Percentiles rank a stretch among this genome's conserved stretches.
Evolutionary conservation across 352 stramenopile genomes (phyloP).

Genomic region (Phytopythium aichiense): DNA sequence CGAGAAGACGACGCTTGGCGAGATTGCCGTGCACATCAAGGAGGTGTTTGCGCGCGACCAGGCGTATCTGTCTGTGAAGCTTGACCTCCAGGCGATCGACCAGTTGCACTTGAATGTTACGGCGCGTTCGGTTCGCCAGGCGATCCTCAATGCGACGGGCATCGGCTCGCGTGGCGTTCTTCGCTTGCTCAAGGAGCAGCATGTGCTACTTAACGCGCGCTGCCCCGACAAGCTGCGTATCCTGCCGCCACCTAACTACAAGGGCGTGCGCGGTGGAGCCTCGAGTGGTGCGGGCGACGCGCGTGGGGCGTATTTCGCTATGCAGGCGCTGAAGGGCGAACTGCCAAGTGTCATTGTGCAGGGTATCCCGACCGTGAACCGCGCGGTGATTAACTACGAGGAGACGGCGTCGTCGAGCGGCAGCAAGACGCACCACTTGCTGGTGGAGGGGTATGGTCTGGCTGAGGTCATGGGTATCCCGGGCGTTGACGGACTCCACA

Average conservation of each 20-base stretch:
- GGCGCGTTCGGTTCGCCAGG: slow-evolving; percentile 85
- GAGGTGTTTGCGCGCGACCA: slow-evolving; percentile 94
- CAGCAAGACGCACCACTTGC: slow-evolving; percentile 91
- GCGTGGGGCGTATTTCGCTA: slow-evolving; percentile 89
- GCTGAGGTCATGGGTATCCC: slow-evolving; percentile 97
- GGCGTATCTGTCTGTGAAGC: slow-evolving; percentile 96
- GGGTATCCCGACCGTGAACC: slow-evolving; percentile 96
- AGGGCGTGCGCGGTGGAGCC: slow-evolving; percentile 47
- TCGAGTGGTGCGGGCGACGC: slow-evolving; percentile 28
- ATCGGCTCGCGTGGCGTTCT: slow-evolving; percentile 63
- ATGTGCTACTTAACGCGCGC: slow-evolving; percentile 79
- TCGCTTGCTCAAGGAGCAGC: slow-evolving; percentile 79
- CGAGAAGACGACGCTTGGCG: slow-evolving; percentile 98
- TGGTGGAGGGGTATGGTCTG: slow-evolving; percentile 98
- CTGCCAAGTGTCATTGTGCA: slow-evolving; percentile 97
- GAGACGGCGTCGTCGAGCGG: slow-evolving; percentile 66
- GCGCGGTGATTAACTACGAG: slow-evolving; percentile 98
- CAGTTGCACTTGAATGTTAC: slow-evolving; percentile 97
- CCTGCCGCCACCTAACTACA: slow-evolving; percentile 81
- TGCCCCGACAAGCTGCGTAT: slow-evolving; percentile 84
- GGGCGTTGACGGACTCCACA: slow-evolving; percentile 95
- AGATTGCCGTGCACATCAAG: slow-evolving; percentile 96
- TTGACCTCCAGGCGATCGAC: slow-evolving; percentile 96
- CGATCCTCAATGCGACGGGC: slow-evolving; percentile 88
- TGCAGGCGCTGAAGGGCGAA: slow-evolving; percentile 95